Evolutionary conservation across 371 early-diverging fungal genomes (phyloP).

Genomic region (Nematocida sp.): DNA sequence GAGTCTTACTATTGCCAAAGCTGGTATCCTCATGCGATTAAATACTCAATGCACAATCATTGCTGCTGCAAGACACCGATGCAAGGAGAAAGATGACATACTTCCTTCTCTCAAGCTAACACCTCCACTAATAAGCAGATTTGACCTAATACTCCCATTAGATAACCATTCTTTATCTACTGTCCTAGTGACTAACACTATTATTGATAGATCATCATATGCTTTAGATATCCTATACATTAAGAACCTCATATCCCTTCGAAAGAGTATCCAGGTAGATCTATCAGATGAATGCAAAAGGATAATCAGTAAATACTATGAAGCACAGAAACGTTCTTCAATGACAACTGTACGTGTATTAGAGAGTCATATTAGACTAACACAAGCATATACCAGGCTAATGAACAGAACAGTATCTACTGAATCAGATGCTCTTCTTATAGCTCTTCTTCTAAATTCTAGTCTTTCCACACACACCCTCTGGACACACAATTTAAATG

Average conservation of each 20-base stretch:
- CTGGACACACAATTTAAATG: neutral
- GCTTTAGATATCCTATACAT: neutral
- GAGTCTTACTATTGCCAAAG: constrained; percentile 64
- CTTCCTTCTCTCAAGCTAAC: constrained; percentile 58
- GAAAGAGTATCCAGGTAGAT: constrained; percentile 37
- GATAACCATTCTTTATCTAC: constrained; percentile 12
- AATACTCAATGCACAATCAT: constrained; percentile 63
- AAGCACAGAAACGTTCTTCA: constrained; percentile 48
- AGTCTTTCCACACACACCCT: constrained; percentile 6
- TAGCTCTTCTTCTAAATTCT: constrained; percentile 31
- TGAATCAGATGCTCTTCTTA: constrained; percentile 33
- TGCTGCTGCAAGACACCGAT: constrained; percentile 51
- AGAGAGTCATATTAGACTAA: constrained; percentile 62
- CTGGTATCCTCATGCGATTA: constrained; percentile 61
- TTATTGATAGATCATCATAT: constrained; percentile 23
- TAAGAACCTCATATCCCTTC: constrained; percentile 25
- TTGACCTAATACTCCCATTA: constrained; percentile 62
- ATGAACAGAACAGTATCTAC: neutral
- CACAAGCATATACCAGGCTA: constrained; percentile 61
- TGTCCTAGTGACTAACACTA: constrained; percentile 10
- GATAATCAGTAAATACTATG: constrained; percentile 57
- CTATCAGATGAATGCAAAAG: constrained; percentile 28
- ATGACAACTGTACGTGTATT: constrained; percentile 62
- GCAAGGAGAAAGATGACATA: constrained; percentile 53
- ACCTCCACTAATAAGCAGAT: constrained; percentile 62